Conservation (phyloP, 768 basidiomycete genomes). For the Phaffia australis region DNA sequence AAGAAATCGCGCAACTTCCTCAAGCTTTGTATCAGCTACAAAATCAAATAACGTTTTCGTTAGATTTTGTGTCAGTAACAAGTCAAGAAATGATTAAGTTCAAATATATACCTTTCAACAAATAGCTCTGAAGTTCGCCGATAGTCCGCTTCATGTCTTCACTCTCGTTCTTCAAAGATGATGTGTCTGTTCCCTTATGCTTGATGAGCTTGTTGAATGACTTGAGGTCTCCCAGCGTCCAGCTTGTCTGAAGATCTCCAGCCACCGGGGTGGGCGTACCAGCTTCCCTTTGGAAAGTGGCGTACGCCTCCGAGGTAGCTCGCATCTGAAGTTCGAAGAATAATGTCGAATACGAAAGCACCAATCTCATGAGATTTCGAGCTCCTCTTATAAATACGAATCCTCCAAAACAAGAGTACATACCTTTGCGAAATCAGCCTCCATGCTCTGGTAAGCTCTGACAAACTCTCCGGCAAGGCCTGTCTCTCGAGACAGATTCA, state of each 20-base stretch:
- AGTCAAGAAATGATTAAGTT: background rate
- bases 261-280: constrained; percentile 9
- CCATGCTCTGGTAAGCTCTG: constrained; percentile 26
- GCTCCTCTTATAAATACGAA: background rate
- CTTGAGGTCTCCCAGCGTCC: constrained; percentile 18
- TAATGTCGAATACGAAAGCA: background rate
- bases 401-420: background rate
- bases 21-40: constrained; percentile 65
- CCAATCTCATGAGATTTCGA: too few species aligned
- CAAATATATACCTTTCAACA: constrained; percentile 34
- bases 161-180: constrained; percentile 17
- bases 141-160: constrained; percentile 30
- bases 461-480: constrained; percentile 32
- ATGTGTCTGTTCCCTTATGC: constrained; percentile 15
- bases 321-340: constrained; percentile 6
- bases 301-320: constrained; percentile 12
- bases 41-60: background rate
- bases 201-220: background rate
- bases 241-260: constrained; percentile 6
- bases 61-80: background rate
- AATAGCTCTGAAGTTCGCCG: constrained; percentile 32
- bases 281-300: constrained; percentile 13
- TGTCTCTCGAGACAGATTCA: constrained; percentile 13
- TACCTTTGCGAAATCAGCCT: constrained; percentile 28
- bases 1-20: constrained; percentile 70